These are phyloP conservation scores for Trypanosoma boissoni DNA, from an alignment of 208 protist genomes.

Conservation along the genomic window DNA sequence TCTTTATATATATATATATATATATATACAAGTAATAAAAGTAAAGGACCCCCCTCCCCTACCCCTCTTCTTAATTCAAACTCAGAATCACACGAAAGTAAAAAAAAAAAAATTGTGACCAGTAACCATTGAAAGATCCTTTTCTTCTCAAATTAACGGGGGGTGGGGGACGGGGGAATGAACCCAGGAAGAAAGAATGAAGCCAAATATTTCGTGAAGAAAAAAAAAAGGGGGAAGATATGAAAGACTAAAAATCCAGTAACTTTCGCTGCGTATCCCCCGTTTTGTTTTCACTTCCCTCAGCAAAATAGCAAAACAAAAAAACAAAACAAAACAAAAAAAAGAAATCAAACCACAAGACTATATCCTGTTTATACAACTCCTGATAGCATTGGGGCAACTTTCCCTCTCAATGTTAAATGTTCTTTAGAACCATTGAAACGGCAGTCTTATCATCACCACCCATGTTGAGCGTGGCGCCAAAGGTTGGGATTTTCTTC, in stretches of 20 bases:
- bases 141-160: too few species aligned
- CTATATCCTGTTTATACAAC: too few species aligned
- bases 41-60: neutral
- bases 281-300: conserved; percentile 1
- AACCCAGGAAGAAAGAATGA: too few species aligned
- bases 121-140: too few species aligned
- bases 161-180: too few species aligned
- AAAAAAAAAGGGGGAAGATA: conserved; percentile 14
- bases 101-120: neutral
- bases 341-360: neutral
- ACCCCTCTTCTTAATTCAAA: too few species aligned
- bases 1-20: neutral
- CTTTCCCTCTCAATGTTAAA: conserved; percentile 30
- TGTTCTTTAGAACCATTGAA: conserved; percentile 79
- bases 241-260: too few species aligned
- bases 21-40: neutral
- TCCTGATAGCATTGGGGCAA: too few species aligned
- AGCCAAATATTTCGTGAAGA: conserved; percentile 1
- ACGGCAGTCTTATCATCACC: conserved; percentile 93
- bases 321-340: neutral
- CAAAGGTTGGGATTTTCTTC: conserved; percentile 69
- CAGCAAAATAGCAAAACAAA: neutral
- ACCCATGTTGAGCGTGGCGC: conserved; percentile 91
- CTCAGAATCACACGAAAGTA: neutral
- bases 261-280: neutral